Percentiles rank a stretch among this genome's conserved stretches.
Evolutionary conservation across 352 stramenopile species (phyloP).

Genomic region (Pythium rishiriense): DNA sequence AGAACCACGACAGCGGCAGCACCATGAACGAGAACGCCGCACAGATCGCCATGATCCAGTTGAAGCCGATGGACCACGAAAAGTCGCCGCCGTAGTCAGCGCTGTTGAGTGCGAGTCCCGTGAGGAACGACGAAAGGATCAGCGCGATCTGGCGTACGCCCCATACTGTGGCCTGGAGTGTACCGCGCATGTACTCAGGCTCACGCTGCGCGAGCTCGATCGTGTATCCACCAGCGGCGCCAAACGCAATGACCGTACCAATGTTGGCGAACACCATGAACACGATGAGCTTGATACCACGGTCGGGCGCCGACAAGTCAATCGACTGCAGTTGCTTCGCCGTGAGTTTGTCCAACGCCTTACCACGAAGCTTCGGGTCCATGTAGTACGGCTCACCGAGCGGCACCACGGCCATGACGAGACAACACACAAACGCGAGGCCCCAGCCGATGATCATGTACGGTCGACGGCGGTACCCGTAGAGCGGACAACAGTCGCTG

Average conservation of each 20-base stretch:
- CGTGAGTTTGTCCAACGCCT: slow-evolving; percentile 11
- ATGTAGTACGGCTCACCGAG: slow-evolving; percentile 22
- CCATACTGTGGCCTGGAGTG: slow-evolving; percentile 24
- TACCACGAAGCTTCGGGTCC: slow-evolving; percentile 9
- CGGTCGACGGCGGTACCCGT: slow-evolving; percentile 22
- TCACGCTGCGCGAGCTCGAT: slow-evolving; percentile 33
- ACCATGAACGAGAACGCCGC: slow-evolving; percentile 16
- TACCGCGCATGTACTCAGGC: slow-evolving; percentile 22
- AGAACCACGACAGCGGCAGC: slow-evolving; percentile 22
- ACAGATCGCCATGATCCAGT: slow-evolving; percentile 26
- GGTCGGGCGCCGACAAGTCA: slow-evolving; percentile 18
- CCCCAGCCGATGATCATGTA: slow-evolving; percentile 54
- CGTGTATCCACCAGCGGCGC: slow-evolving; percentile 26
- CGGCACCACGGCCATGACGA: slow-evolving; percentile 21
- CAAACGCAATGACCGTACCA: slow-evolving; percentile 26
- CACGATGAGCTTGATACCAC: slow-evolving; percentile 15
- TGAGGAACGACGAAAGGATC: slow-evolving; percentile 21
- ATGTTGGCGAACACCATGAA: slow-evolving; percentile 28
- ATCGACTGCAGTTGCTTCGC: slow-evolving; percentile 11
- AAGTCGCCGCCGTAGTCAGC: slow-evolving; percentile 28
- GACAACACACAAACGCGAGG: slow-evolving; percentile 18
- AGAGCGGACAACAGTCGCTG: slow-evolving; percentile 22
- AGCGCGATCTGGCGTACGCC: slow-evolving; percentile 13
- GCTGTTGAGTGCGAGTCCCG: slow-evolving; percentile 27
- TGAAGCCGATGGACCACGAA: slow-evolving; percentile 26